These are phyloP conservation scores for Penicillium sp. DNA, from an alignment of 2,329 filamentous ascomycete genomes.

Conservation along the genomic window DNA sequence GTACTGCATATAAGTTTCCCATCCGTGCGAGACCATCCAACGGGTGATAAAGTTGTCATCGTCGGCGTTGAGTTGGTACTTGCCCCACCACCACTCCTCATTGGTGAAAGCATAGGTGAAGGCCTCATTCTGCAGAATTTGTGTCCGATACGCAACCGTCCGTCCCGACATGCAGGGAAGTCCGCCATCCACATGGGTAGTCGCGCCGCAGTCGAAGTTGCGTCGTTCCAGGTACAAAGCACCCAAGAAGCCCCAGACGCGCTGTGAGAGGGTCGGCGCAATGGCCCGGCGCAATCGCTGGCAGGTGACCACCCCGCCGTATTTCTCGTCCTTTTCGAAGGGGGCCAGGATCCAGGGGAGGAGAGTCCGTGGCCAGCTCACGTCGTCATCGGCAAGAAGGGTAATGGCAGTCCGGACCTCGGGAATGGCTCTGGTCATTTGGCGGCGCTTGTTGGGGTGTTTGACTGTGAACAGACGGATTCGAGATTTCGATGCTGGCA, in stretches of 20 bases:
- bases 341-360: constrained; percentile 87
- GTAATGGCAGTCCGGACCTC: constrained; percentile 75
- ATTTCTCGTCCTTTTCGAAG: constrained; percentile 66
- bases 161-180: constrained; percentile 95
- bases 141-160: constrained; percentile 81
- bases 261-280: constrained; percentile 50
- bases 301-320: constrained; percentile 86
- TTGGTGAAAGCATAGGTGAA: constrained; percentile 86
- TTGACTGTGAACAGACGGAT: constrained; percentile 67
- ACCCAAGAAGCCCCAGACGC: constrained; percentile 79
- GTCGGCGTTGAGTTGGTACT: constrained; percentile 85
- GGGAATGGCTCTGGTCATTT: constrained; percentile 84
- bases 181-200: constrained; percentile 86
- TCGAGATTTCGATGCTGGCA: constrained; percentile 53
- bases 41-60: constrained; percentile 97
- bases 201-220: constrained; percentile 94
- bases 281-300: constrained; percentile 70
- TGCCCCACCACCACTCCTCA: constrained; percentile 69
- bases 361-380: constrained; percentile 78
- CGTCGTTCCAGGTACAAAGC: constrained; percentile 85
- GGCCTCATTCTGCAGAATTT: constrained; percentile 73
- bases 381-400: constrained; percentile 90
- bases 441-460: constrained; percentile 89
- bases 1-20: constrained; percentile 94
- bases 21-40: constrained; percentile 84